Evolutionary conservation across 345 rosid species (phyloP).

Genomic region (Limnanthes douglasii): DNA sequence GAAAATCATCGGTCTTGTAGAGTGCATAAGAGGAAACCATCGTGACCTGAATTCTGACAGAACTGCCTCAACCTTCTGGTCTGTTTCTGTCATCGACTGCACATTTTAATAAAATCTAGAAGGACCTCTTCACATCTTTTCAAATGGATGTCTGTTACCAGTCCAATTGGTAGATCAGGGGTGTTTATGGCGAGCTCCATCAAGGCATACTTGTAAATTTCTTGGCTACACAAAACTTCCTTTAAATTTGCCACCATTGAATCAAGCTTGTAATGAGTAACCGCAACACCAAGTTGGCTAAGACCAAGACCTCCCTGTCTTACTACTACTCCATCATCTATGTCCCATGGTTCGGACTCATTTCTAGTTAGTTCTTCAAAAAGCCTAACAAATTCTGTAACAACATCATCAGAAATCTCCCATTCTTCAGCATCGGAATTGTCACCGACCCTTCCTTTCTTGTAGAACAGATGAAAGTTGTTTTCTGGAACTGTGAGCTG

Average conservation of each 20-base stretch:
- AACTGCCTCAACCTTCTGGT: slow-evolving; percentile 38
- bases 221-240: slow-evolving; percentile 55
- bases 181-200: slow-evolving; percentile 65
- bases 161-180: slow-evolving; percentile 55
- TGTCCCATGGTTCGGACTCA: slow-evolving; percentile 79
- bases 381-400: slow-evolving; percentile 36
- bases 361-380: slow-evolving; percentile 69
- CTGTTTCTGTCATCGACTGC: slow-evolving; percentile 27
- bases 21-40: slow-evolving; percentile 62
- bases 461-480: slow-evolving; percentile 45
- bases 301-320: slow-evolving; percentile 54
- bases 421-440: slow-evolving; percentile 40
- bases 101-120: slow-evolving; percentile 30
- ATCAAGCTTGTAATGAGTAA: slow-evolving; percentile 49
- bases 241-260: slow-evolving; percentile 46
- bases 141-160: slow-evolving; percentile 50
- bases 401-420: slow-evolving; percentile 34
- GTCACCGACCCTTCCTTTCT: too few relatives aligned
- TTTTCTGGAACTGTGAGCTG: slow-evolving; percentile 37
- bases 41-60: slow-evolving; percentile 70
- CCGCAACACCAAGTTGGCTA: slow-evolving; percentile 58
- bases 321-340: slow-evolving; percentile 72
- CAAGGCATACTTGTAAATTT: slow-evolving; percentile 63
- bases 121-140: slow-evolving; percentile 57
- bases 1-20: slow-evolving; percentile 47